Conservation (phyloP, 1,284 basidiomycete genomes). For the Cryptococcus jaspeensis region DNA sequence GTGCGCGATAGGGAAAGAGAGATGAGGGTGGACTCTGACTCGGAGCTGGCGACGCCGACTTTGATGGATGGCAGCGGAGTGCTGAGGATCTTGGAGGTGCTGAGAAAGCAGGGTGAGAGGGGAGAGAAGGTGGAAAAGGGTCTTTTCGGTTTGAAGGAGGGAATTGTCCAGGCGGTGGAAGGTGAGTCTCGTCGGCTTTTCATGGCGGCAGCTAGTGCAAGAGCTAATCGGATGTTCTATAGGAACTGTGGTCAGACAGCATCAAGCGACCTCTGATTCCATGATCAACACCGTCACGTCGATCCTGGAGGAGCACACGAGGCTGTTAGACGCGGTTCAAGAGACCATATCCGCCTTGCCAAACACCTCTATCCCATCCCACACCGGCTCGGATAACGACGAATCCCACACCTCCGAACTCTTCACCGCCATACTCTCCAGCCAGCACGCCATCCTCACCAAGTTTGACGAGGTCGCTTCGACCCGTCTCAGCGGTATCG, state of each 20-base stretch:
- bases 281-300: not conserved
- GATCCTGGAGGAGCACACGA: constrained; percentile 8
- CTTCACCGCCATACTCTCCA: constrained; percentile 16
- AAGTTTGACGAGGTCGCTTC: constrained; percentile 20
- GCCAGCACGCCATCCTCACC: constrained; percentile 22
- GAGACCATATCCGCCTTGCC: not conserved
- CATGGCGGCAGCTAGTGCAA: not conserved
- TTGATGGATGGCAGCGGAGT: not conserved
- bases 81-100: not conserved
- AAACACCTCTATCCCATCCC: not conserved
- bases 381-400: not conserved
- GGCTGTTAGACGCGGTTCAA: constrained; percentile 1
- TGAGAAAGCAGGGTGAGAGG: not conserved
- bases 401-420: constrained; percentile 10
- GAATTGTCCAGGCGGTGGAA: not conserved
- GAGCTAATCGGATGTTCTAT: no score
- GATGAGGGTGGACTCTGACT: not conserved
- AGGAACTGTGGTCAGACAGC: not conserved
- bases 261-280: not conserved
- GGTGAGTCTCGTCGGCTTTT: not conserved
- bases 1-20: not conserved
- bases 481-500: not conserved
- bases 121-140: not conserved
- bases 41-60: not conserved
- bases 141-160: not conserved